Evolutionary conservation across 2,329 filamentous ascomycete genomes (phyloP).

Genomic region (Pseudogymnoascus verrucosus): DNA sequence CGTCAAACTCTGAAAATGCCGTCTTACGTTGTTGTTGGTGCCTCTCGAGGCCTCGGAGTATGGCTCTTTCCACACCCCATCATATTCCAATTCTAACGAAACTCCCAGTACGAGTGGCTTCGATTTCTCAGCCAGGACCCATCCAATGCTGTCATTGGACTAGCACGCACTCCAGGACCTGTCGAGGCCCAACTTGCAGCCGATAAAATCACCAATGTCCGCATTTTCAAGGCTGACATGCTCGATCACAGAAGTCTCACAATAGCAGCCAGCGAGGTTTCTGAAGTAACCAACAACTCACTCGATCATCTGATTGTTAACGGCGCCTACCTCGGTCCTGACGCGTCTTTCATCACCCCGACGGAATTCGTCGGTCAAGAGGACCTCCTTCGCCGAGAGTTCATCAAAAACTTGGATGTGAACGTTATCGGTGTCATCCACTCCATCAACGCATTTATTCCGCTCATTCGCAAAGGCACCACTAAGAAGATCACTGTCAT

Average conservation of each 20-base stretch:
- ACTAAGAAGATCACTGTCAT: slow-evolving; percentile 48
- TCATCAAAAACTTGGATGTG: slow-evolving; percentile 31
- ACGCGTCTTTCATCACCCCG: slow-evolving; percentile 16
- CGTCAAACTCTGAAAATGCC: neutral
- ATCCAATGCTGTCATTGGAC: slow-evolving; percentile 38
- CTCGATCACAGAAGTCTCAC: neutral
- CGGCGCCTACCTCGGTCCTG: slow-evolving; percentile 19
- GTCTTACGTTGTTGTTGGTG: slow-evolving; percentile 8
- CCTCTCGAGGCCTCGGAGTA: neutral
- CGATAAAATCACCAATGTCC: slow-evolving; percentile 12
- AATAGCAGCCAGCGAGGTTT: slow-evolving; percentile 9
- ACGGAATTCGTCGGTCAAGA: slow-evolving; percentile 14
- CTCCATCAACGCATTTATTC: slow-evolving; percentile 44
- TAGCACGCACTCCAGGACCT: slow-evolving; percentile 38
- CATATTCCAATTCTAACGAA: neutral
- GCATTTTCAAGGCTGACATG: slow-evolving; percentile 1
- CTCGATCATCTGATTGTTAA: slow-evolving; percentile 25
- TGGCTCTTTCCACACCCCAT: neutral
- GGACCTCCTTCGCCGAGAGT: slow-evolving; percentile 27
- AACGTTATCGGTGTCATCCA: slow-evolving; percentile 47
- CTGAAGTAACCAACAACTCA: slow-evolving; percentile 20
- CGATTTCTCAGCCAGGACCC: slow-evolving; percentile 36
- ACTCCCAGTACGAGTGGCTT: slow-evolving; percentile 40
- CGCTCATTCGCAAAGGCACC: slow-evolving; percentile 41
- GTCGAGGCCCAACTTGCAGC: slow-evolving; percentile 35